These are phyloP conservation scores for Pseudogymnoascus sp. DNA, from an alignment of 2,329 filamentous ascomycete species.

Conservation along the genomic window DNA sequence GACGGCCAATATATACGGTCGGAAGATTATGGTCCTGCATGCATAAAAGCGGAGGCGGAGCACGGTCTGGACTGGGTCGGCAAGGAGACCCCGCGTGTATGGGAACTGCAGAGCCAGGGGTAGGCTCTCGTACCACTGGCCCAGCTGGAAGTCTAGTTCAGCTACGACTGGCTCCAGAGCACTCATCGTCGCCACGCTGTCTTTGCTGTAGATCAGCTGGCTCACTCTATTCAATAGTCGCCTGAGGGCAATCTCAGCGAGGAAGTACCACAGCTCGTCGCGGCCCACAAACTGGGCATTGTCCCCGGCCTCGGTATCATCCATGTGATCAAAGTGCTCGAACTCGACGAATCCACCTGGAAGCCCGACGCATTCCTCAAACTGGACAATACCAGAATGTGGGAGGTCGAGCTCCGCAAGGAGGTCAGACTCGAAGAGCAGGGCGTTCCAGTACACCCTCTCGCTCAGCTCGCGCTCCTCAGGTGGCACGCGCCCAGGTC, in stretches of 20 bases:
- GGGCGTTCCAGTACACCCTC: slow-evolving; percentile 76
- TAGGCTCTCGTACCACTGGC: slow-evolving; percentile 77
- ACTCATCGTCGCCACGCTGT: slow-evolving; percentile 62
- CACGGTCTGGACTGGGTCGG: slow-evolving; percentile 72
- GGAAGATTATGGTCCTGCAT: slow-evolving; percentile 79
- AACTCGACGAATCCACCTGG: slow-evolving; percentile 65
- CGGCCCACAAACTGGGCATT: slow-evolving; percentile 50
- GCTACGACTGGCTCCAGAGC: slow-evolving; percentile 71
- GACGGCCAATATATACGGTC: slow-evolving; percentile 74
- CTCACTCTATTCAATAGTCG: slow-evolving; percentile 71
- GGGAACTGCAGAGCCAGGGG: slow-evolving; percentile 71
- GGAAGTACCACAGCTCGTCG: slow-evolving; percentile 80
- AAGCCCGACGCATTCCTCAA: slow-evolving; percentile 71
- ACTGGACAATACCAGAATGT: slow-evolving; percentile 75
- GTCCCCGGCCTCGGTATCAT: slow-evolving; percentile 43
- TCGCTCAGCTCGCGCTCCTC: slow-evolving; percentile 67
- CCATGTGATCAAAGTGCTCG: slow-evolving; percentile 30
- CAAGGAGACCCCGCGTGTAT: slow-evolving; percentile 57
- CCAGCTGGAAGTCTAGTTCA: slow-evolving; percentile 74
- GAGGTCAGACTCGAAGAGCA: slow-evolving; percentile 74
- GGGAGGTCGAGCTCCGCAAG: slow-evolving; percentile 73
- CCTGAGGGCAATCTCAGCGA: slow-evolving; percentile 73
- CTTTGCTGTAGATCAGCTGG: slow-evolving; percentile 71
- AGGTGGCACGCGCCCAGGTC: slow-evolving; percentile 61
- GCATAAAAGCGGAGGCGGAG: slow-evolving; percentile 74